A percentile compares a stretch with the other conserved stretches of the same genome.
These are phyloP conservation scores for Geotrichum fermentans DNA, from an alignment of 1,139 yeast species.

Conservation along the genomic window DNA sequence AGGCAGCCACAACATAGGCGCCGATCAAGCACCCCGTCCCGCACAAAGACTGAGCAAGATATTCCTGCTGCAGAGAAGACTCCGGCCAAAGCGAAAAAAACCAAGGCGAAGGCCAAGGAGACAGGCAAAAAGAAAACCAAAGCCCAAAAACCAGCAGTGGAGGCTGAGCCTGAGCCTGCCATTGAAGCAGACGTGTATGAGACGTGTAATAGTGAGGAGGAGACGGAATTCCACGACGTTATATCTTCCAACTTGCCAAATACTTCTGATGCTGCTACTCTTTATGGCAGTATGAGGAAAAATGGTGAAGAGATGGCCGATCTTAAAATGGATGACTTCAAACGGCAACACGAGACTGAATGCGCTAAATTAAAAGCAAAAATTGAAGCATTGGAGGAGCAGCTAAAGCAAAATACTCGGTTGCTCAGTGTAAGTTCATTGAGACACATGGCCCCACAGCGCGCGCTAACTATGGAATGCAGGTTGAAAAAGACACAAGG, in stretches of 20 bases:
- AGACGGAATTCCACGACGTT: too few relatives aligned
- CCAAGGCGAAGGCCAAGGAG: background rate
- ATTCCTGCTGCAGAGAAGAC: background rate
- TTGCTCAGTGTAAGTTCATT: constrained; percentile 7
- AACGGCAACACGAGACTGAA: constrained; percentile 3
- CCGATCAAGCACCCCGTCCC: background rate
- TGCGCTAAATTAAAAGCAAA: background rate
- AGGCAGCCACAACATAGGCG: too few relatives aligned
- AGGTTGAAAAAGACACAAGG: constrained; percentile 14
- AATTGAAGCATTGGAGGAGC: constrained; percentile 2
- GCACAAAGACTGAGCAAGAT: background rate
- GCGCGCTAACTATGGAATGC: background rate
- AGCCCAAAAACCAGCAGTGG: background rate
- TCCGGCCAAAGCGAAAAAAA: background rate
- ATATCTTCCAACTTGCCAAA: too few relatives aligned
- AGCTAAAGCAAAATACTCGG: constrained; percentile 8
- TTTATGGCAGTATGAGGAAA: too few relatives aligned
- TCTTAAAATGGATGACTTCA: constrained; percentile 4
- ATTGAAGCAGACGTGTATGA: background rate
- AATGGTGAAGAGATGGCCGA: too few relatives aligned
- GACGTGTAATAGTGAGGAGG: too few relatives aligned
- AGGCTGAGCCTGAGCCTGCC: background rate
- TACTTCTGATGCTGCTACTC: too few relatives aligned
- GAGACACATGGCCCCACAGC: background rate
- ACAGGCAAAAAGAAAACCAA: background rate